Conservation (phyloP, 805 yeast genomes). For the Candida takata region DNA sequence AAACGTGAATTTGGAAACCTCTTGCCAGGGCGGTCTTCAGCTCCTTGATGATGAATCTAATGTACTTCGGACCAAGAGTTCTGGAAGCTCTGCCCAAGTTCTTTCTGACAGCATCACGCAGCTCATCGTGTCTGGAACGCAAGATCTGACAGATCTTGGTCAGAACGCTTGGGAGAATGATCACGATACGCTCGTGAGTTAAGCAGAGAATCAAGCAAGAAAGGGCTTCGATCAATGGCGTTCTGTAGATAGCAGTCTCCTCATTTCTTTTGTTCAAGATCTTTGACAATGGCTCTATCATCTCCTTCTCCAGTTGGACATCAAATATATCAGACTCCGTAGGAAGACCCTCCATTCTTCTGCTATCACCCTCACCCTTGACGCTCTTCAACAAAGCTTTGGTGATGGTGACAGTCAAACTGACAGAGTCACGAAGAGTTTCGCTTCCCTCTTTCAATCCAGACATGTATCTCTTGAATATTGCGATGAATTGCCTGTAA, state of each 20-base stretch:
- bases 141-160: conserved; percentile 86
- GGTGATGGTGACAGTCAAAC: conserved; percentile 51
- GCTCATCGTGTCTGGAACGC: conserved; percentile 76
- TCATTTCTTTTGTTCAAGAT: conserved; percentile 62
- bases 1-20: conserved; percentile 91
- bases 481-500: conserved; percentile 77
- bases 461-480: conserved; percentile 60
- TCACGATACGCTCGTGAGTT: conserved; percentile 44
- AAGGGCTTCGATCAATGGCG: conserved; percentile 77
- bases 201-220: conserved; percentile 61
- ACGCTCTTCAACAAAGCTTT: conserved; percentile 38
- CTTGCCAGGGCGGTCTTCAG: conserved; percentile 69
- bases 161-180: conserved; percentile 71
- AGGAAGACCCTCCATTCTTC: conserved; percentile 30
- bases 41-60: conserved; percentile 71
- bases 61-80: conserved; percentile 64
- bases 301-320: conserved; percentile 43
- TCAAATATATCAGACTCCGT: conserved; percentile 31
- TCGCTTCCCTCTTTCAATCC: conserved; percentile 40
- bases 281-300: conserved; percentile 56
- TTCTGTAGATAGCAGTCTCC: conserved; percentile 66
- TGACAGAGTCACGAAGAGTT: conserved; percentile 49
- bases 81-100: conserved; percentile 58
- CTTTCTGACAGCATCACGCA: conserved; percentile 81
- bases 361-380: conserved; percentile 8